These are phyloP conservation scores for Aureoboletus auriporus DNA, from an alignment of 768 basidiomycete genomes.

Conservation along the genomic window DNA sequence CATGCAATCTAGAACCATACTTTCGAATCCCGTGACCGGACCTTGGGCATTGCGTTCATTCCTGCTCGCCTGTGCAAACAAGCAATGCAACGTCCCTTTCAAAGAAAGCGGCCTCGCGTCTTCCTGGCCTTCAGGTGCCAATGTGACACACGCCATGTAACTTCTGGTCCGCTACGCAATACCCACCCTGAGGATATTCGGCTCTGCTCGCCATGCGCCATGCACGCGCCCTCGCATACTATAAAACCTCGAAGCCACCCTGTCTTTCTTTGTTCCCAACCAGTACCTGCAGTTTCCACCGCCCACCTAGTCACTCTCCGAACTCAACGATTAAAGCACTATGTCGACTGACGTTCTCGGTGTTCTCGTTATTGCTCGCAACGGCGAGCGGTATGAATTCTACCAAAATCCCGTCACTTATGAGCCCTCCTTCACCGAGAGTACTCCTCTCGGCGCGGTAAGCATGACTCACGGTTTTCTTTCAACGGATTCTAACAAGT, in stretches of 20 bases:
- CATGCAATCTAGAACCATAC: slow-evolving; percentile 15
- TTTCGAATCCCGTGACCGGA: slow-evolving; percentile 15
- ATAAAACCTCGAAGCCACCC: slow-evolving; percentile 18
- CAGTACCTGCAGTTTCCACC: slow-evolving; percentile 16
- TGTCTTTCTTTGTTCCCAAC: slow-evolving; percentile 8
- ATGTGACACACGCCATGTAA: slow-evolving; percentile 20
- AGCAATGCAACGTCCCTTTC: slow-evolving; percentile 23
- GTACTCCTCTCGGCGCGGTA: slow-evolving; percentile 75
- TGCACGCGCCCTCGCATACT: slow-evolving; percentile 25
- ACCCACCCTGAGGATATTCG: slow-evolving; percentile 22
- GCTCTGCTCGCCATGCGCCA: slow-evolving; percentile 24
- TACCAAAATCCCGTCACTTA: slow-evolving; percentile 73
- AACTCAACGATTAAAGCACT: slow-evolving; percentile 11
- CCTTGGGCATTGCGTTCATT: slow-evolving; percentile 25
- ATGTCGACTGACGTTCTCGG: slow-evolving; percentile 57
- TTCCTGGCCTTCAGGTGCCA: slow-evolving; percentile 24
- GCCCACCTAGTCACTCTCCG: slow-evolving; percentile 13
- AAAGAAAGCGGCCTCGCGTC: slow-evolving; percentile 32
- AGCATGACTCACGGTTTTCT: slow-evolving; percentile 13
- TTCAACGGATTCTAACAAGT: neutral
- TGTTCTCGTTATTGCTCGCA: slow-evolving; percentile 73
- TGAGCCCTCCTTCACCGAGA: slow-evolving; percentile 56
- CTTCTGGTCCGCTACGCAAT: slow-evolving; percentile 16
- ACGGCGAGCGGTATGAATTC: slow-evolving; percentile 68
- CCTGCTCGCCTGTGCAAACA: slow-evolving; percentile 25